Evolutionary conservation across 495 filamentous ascomycete species (phyloP).

Genomic region (Aspergillus steynii): DNA sequence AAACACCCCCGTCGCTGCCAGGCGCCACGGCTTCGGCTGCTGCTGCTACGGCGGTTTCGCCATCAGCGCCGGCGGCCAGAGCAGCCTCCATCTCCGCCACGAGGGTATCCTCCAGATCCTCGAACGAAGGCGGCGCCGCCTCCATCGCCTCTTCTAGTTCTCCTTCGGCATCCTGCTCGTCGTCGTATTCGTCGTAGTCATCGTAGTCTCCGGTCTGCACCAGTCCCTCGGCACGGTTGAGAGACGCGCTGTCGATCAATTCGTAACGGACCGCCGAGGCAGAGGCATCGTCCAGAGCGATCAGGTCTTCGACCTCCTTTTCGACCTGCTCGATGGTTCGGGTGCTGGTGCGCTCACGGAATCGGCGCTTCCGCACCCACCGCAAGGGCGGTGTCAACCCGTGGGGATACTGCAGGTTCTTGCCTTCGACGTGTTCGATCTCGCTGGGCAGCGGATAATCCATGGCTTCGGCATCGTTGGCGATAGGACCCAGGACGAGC

Average conservation of each 20-base stretch:
- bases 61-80: constrained; percentile 52
- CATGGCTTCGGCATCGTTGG: constrained; percentile 72
- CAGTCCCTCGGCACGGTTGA: constrained; percentile 51
- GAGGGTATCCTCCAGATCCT: constrained; percentile 61
- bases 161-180: constrained; percentile 58
- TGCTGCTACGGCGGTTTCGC: constrained; percentile 30
- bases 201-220: constrained; percentile 45
- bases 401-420: constrained; percentile 79
- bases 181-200: constrained; percentile 50
- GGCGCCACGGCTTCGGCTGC: constrained; percentile 17
- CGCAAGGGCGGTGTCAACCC: constrained; percentile 91
- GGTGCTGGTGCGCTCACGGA: constrained; percentile 73
- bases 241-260: constrained; percentile 60
- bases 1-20: constrained; percentile 20
- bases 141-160: constrained; percentile 47
- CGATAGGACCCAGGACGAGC: constrained; percentile 69
- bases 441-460: constrained; percentile 63
- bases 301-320: constrained; percentile 72
- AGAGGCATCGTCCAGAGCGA: constrained; percentile 64
- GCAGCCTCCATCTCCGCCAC: constrained; percentile 57
- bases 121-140: constrained; percentile 46
- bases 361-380: constrained; percentile 79
- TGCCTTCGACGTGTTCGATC: constrained; percentile 57
- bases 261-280: constrained; percentile 58
- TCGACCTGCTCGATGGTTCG: constrained; percentile 89